A percentile compares a stretch with the other conserved stretches of the same genome.
These are phyloP conservation scores for Saccharum hybrid DNA, from an alignment of 202 grass and related monocot species.

Conservation along the genomic window DNA sequence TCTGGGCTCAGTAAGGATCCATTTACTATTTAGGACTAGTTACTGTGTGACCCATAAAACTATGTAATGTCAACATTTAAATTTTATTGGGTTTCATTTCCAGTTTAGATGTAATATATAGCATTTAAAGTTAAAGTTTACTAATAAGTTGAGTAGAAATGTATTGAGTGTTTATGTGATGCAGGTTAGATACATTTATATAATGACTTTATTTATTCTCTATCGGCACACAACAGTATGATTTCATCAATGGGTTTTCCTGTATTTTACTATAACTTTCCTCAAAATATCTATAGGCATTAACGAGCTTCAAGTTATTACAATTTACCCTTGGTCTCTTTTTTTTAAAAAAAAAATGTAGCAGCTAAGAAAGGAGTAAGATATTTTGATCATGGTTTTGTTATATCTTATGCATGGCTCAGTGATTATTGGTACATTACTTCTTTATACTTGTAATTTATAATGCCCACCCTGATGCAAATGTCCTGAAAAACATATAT, in stretches of 20 bases:
- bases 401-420: conserved; percentile 20
- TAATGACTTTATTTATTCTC: background rate
- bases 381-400: background rate
- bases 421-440: conserved; percentile 5
- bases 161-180: conserved; percentile 4
- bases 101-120: background rate
- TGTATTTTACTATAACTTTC: background rate
- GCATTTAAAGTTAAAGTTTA: conserved; percentile 25
- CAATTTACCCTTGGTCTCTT: background rate
- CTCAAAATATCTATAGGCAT: background rate
- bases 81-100: conserved; percentile 11
- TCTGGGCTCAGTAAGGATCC: conserved; percentile 22
- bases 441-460: conserved; percentile 27
- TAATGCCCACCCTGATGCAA: background rate
- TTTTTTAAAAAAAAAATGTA: background rate
- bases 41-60: background rate
- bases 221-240: background rate
- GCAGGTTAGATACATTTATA: background rate
- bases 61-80: background rate
- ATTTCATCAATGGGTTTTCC: background rate
- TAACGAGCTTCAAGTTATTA: conserved; percentile 8
- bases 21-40: conserved; percentile 19
- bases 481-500: conserved; percentile 36
- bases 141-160: background rate
- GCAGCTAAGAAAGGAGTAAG: background rate